phyloP scores from a whole-genome alignment of 768 basidiomycete species.

The Sporobolomyces phaffii region DNA sequence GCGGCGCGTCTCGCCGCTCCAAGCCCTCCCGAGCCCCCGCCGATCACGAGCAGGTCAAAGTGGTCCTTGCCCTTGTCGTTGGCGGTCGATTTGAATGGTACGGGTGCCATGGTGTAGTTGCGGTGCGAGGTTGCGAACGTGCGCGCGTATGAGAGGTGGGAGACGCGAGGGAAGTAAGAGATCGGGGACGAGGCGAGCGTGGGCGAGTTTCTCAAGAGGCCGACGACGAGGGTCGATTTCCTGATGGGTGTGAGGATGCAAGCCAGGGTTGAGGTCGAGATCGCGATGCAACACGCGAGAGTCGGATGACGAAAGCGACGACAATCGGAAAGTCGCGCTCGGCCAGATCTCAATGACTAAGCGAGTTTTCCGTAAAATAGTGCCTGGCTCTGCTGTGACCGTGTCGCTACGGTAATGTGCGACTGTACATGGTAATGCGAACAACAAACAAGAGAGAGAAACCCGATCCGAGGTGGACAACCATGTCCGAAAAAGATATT shows the following conservation, averaged over 20 bases:
- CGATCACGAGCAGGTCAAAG: slow-evolving; percentile 43
- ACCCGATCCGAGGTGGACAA: too few species aligned
- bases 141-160: too few species aligned
- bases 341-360: too few species aligned
- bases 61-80: slow-evolving; percentile 31
- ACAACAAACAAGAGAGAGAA: background rate
- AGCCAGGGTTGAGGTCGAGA: background rate
- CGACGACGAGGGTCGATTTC: slow-evolving; percentile 2
- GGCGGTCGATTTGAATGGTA: slow-evolving; percentile 27
- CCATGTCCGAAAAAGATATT: too few species aligned
- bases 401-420: too few species aligned
- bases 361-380: too few species aligned
- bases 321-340: too few species aligned
- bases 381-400: too few species aligned
- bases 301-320: background rate
- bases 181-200: background rate
- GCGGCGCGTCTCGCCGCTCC: slow-evolving; percentile 84
- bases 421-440: background rate
- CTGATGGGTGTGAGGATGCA: background rate
- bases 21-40: slow-evolving; percentile 76
- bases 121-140: background rate
- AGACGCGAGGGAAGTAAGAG: background rate
- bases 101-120: slow-evolving; percentile 27
- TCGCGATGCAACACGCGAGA: background rate
- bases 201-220: background rate